Evolutionary conservation across 78 protist genomes (phyloP), one percentile per base, ranked within the genome.

Genomic region (Dictyostelium brefeldianum): DNA sequence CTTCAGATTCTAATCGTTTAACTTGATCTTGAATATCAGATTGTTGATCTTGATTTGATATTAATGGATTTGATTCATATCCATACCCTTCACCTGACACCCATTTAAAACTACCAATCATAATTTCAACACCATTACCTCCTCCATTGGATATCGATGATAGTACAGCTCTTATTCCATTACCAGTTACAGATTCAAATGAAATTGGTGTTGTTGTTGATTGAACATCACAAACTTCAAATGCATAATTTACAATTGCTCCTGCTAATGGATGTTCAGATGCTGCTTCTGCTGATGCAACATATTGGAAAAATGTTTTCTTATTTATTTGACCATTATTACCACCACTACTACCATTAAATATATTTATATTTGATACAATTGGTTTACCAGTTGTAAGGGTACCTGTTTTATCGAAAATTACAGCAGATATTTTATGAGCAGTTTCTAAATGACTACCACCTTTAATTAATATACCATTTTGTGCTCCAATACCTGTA

Each of bases 321-420:
- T 78, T 85, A 48, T 74, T 83, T 6, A 41, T 36, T 74, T 57
- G 47, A 9, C 46, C 29, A 25, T 22, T 3, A 20, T 22, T 22
- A n/a, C 11, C 25, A 57, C 47, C 4, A 1, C 10, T 6, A 17
- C 18, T n/a, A 50, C 65, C 43, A 36, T 36, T 36, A 10, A 83
- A 43, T 5, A 83, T 31, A 41, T 31, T 36, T 67, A 69, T 10
- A 12, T 89, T 89, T 14, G 85, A 43, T n/a, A 95, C 97, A 18
- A 57, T 74, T 62, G 97, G 97, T 64, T 89, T 77, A 59, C 98
- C 98, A 5, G 84, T 27, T 4, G 99, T 98, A n/a, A 97, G 95
- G 5, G 99, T 98, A 18, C 99, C 99, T 0, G 99, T 98, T 89
- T 98, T 98, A 83, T 97, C 99, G 56, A 98, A 96, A 25, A 89